A percentile compares a stretch with the other conserved stretches of the same genome.
Evolutionary conservation across 345 rosid species (phyloP).

Genomic region (Limnanthes douglasii): DNA sequence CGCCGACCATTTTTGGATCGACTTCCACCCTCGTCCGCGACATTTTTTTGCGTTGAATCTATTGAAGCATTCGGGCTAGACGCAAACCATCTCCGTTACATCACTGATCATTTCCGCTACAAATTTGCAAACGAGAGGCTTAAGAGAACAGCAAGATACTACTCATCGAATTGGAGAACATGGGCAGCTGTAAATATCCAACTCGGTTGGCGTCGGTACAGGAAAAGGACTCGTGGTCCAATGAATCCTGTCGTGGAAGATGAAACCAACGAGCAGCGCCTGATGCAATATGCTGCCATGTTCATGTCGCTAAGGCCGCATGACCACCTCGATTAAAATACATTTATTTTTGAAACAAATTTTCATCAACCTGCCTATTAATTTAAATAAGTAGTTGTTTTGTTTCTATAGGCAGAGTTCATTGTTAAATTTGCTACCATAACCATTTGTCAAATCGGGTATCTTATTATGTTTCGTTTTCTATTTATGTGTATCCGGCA

Average conservation of each 20-base stretch:
- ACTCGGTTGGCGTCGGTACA: constrained; percentile 56
- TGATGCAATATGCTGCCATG: constrained; percentile 62
- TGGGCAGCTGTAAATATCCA: constrained; percentile 94
- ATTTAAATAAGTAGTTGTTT: too few species aligned
- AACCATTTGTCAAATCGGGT: not conserved
- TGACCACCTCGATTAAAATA: constrained; percentile 57
- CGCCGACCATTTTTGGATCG: constrained; percentile 77
- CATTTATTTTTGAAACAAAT: not conserved
- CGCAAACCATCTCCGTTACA: constrained; percentile 46
- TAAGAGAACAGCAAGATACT: constrained; percentile 69
- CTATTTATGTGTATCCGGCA: too few species aligned
- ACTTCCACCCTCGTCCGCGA: constrained; percentile 85
- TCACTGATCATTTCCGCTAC: constrained; percentile 82
- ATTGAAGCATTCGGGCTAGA: constrained; percentile 58
- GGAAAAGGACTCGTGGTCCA: constrained; percentile 39
- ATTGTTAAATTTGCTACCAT: not conserved
- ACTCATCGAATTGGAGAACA: constrained; percentile 84
- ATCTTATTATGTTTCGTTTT: not conserved
- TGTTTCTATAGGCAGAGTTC: not conserved
- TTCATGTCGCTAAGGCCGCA: constrained; percentile 77
- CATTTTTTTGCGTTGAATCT: constrained; percentile 44
- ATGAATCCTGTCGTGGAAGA: constrained; percentile 25
- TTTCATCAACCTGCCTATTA: too few species aligned
- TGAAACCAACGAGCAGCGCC: constrained; percentile 28
- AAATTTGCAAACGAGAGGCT: constrained; percentile 58